These are phyloP conservation scores for Talaromyces albobiverticillius DNA, from an alignment of 2,329 filamentous ascomycete genomes.

Conservation along the genomic window DNA sequence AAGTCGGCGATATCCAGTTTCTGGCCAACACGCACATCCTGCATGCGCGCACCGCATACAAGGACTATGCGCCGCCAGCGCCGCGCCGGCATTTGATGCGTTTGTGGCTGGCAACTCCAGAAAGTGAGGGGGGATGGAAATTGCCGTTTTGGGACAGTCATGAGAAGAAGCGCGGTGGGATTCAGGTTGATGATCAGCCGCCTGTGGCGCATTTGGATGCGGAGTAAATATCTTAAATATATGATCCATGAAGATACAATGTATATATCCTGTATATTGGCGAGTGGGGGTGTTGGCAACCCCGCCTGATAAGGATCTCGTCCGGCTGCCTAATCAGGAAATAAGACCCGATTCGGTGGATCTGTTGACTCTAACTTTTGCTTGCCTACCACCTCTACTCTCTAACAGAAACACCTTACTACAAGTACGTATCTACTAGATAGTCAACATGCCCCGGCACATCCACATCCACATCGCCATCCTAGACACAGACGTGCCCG, in stretches of 20 bases:
- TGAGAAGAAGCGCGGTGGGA: conserved; percentile 83
- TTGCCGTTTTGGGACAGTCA: conserved; percentile 76
- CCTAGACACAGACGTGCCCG: conserved; percentile 36
- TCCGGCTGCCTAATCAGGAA: conserved; percentile 9
- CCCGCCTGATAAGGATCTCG: conserved; percentile 9
- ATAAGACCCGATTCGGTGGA: conserved; percentile 10
- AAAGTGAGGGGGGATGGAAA: conserved; percentile 79
- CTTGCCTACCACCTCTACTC: no score
- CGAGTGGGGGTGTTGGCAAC: background rate
- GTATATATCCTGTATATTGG: no score
- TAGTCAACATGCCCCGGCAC: background rate
- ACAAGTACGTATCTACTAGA: no score
- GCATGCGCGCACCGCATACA: conserved; percentile 79
- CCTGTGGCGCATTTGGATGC: conserved; percentile 75
- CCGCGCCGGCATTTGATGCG: conserved; percentile 77
- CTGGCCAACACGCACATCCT: conserved; percentile 75
- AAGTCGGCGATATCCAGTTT: conserved; percentile 87
- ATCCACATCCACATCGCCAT: conserved; percentile 35
- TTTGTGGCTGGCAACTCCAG: conserved; percentile 79
- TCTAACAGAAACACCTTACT: no score
- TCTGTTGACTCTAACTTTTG: no score
- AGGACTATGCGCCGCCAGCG: conserved; percentile 63
- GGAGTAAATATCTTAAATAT: conserved; percentile 48
- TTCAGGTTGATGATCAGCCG: conserved; percentile 78
- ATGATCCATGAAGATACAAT: no score